Percentiles rank a stretch among this genome's conserved stretches.
These are phyloP conservation scores for Pseudognaphalium luteoalbum DNA, from an alignment of 129 eudicot species.

Conservation along the genomic window DNA sequence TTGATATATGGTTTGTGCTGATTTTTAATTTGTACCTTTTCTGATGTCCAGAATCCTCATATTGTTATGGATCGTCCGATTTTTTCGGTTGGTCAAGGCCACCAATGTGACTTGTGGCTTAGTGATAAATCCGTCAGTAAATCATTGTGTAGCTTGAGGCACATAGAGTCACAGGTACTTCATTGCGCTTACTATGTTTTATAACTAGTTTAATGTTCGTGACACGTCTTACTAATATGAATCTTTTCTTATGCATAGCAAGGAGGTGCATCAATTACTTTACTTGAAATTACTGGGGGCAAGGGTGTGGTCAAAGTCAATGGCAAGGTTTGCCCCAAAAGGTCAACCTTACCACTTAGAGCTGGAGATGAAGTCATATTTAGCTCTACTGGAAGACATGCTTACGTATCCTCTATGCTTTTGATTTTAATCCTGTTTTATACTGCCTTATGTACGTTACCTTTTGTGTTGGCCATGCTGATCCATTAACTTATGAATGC, in stretches of 20 bases:
- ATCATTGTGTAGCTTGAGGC: conserved; percentile 70
- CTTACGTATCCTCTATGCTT: conserved; percentile 75
- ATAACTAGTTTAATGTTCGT: conserved; percentile 1
- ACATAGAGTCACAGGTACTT: conserved; percentile 58
- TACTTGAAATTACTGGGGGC: conserved; percentile 80
- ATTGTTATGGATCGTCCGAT: conserved; percentile 51
- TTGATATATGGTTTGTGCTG: neutral
- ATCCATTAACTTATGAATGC: neutral
- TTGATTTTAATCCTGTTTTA: neutral
- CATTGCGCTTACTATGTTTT: neutral
- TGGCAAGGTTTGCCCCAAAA: conserved; percentile 59
- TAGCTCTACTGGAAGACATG: conserved; percentile 67
- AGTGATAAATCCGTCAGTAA: conserved; percentile 64
- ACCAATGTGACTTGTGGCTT: conserved; percentile 69
- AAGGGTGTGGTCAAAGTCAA: conserved; percentile 82
- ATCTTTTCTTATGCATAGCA: conserved; percentile 38
- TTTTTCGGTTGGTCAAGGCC: conserved; percentile 85
- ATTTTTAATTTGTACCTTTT: neutral
- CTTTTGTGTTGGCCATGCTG: neutral
- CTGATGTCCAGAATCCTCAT: conserved; percentile 60
- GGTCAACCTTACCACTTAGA: conserved; percentile 56
- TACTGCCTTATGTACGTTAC: neutral
- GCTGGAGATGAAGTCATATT: conserved; percentile 92
- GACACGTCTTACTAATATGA: neutral
- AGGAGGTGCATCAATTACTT: conserved; percentile 59